Evolutionary conservation across 805 yeast species (phyloP), one percentile per base, ranked within the genome.

Genomic region (Teunomyces tritomae): DNA sequence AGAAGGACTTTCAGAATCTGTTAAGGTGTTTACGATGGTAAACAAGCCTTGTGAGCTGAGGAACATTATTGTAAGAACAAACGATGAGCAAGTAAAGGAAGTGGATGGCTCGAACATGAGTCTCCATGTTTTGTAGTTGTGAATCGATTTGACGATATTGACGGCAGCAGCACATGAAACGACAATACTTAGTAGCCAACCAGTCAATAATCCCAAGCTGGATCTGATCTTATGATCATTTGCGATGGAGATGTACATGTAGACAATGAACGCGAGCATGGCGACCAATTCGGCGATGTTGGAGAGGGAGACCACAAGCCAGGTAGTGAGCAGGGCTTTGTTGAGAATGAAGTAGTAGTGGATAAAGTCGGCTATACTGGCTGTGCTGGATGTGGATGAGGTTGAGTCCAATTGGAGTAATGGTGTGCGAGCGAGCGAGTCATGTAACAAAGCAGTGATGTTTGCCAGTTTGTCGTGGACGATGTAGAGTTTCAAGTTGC

Each of bases 181-280:
- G 6, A 59, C 14, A 0, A 59, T 59, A 24, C 62, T 63, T 4
- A 58, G 55, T 4, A 64, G 34, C 77, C 77, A 72, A 3, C 73
- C 76, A 17, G 62, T 37, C 8, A 72, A 28, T 16, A 72, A 54
- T 0, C 77, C 76, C 8, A 67, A 36, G 45, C 55, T 64, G 2
- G 73, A 68, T 27, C 71, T 53, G 9, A 72, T 58, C 42, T 64
- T 65, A 46, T 67, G 70, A 36, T 58, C 58, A 44, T 71, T 71
- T 34, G 70, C 58, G 10, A 70, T 53, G 10, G 70, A 54, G 24
- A 69, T 48, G 52, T 62, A 67, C 8, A 64, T 42, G 44, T 56
- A 60, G 13, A 59, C 40, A 24, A 58, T 10, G 16, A 59, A 60
- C 6, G 47, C 48, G 26, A 52, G 28, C 10, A 52, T 24, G 28